Conservation (phyloP, 371 early-diverging fungal species). For the Mortierella sp. region DNA sequence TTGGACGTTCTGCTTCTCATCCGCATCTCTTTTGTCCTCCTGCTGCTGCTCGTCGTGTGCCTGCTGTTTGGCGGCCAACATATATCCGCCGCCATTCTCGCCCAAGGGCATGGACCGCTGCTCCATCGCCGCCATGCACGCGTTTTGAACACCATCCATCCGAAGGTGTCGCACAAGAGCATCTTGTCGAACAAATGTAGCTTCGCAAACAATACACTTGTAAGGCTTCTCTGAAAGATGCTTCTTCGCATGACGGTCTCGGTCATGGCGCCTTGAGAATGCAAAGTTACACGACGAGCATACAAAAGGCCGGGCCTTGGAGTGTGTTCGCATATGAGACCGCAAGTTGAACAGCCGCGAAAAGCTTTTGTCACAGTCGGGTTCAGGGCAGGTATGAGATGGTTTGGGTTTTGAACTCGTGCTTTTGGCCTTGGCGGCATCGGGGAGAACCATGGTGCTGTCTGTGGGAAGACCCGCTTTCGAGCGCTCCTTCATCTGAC, state of each 20-base stretch:
- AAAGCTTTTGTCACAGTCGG: conserved; percentile 51
- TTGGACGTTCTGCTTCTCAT: conserved; percentile 5
- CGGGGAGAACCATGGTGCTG: neutral
- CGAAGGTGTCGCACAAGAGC: conserved; percentile 48
- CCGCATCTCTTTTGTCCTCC: conserved; percentile 17
- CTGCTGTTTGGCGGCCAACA: conserved; percentile 49
- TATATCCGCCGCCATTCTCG: conserved; percentile 21
- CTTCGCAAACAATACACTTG: conserved; percentile 51
- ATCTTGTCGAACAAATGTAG: conserved; percentile 48
- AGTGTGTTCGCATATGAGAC: conserved; percentile 48
- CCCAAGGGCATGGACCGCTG: conserved; percentile 30
- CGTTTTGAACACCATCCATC: conserved; percentile 46
- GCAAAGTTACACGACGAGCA: conserved; percentile 43
- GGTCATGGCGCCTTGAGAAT: conserved; percentile 46
- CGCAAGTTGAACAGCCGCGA: conserved; percentile 47
- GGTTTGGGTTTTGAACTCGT: conserved; percentile 36
- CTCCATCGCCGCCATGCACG: conserved; percentile 53
- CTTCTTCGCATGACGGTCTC: conserved; percentile 49
- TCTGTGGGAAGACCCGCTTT: conserved; percentile 31
- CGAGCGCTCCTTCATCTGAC: conserved; percentile 36
- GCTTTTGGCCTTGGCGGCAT: conserved; percentile 18
- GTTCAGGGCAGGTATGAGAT: conserved; percentile 35
- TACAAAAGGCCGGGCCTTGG: conserved; percentile 39
- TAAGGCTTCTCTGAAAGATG: conserved; percentile 48
- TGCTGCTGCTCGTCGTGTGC: conserved; percentile 42